Evolutionary conservation across 108 stramenopile genomes (phyloP).

Genomic region (Skeletonema marinoi): DNA sequence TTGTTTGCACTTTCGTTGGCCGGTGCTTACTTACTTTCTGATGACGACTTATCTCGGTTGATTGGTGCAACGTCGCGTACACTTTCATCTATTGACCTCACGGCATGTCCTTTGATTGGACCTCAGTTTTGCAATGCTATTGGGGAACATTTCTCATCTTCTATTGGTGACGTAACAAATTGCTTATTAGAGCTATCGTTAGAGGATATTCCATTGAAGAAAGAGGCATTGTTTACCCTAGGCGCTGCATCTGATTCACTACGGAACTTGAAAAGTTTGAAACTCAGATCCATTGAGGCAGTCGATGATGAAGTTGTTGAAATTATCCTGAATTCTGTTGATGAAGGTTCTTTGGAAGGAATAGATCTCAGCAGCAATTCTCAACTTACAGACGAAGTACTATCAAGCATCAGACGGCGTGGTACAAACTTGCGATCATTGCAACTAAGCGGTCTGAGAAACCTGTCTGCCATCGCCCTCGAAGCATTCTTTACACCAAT

Average conservation of each 20-base stretch:
- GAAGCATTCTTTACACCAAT: conserved; percentile 75
- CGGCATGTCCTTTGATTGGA: conserved; percentile 74
- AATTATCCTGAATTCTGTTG: conserved; percentile 39
- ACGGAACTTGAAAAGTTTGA: conserved; percentile 64
- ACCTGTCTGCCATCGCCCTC: conserved; percentile 67
- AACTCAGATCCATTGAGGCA: conserved; percentile 49
- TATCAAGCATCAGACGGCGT: conserved; percentile 68
- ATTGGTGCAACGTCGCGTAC: conserved; percentile 50
- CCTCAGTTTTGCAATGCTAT: conserved; percentile 46
- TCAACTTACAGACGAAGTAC: conserved; percentile 63
- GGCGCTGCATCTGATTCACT: conserved; percentile 46
- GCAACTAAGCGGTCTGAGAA: conserved; percentile 57
- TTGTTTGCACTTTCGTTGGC: conserved; percentile 69
- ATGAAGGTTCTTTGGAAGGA: conserved; percentile 51
- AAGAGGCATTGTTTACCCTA: conserved; percentile 45
- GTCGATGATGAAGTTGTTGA: conserved; percentile 63
- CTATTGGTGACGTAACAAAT: not conserved
- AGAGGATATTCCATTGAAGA: conserved; percentile 57
- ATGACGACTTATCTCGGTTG: conserved; percentile 64
- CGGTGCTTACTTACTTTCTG: conserved; percentile 79
- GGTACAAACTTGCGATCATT: conserved; percentile 61
- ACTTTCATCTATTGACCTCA: conserved; percentile 71
- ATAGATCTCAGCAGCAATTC: conserved; percentile 69
- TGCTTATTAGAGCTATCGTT: conserved; percentile 69
- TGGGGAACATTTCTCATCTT: conserved; percentile 41